Evolutionary conservation across 225 moss, liverwort and hornwort species (phyloP), one percentile per base, ranked within the genome.

Genomic region (Bryoerythrophyllum caledonicum): DNA sequence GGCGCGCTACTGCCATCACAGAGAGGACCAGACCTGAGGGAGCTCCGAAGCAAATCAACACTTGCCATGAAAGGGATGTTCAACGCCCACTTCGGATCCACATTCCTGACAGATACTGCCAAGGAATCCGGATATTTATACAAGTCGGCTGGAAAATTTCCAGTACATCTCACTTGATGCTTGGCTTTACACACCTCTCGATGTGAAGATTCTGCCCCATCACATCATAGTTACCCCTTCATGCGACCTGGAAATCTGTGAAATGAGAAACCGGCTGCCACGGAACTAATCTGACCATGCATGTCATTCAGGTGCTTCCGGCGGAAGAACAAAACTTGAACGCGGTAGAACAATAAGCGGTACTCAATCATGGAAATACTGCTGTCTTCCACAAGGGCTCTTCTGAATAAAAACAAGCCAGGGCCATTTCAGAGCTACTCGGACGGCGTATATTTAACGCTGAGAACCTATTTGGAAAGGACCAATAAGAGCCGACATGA

Each of bases 91-190:
- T 94, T 94, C 76, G 96, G 94, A 68, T 94, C 96, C 7, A 91
- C 86, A 21, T 94, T 96, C 69, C 76, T 96, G n/a, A 96, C 94
- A 27, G 88, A 91, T 58, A 90, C 92, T 32, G 96, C 88, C 59
- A 92, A 87, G 79, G 94, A 94, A 51, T 94, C 91, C 37, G 55
- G 91, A 94, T 63, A 85, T 96, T 74, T 96, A 91, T 59, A 94
- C 89, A 14, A 94, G 94, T 77, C 78, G 89, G 26, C 70, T 94
- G 78, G 91, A 96, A 72, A 96, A 92, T 67, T 85, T 96, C 66
- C 77, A 91, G 21, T 65, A 57, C 24, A 86, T 82, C 35, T 87
- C 91, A 37, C 84, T 78, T 74, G 91, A 94, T 73, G 88, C 91
- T 35, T 96, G 91, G 96, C 93, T 91, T 20, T 91, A 85, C 78